Conservation (phyloP, 2,329 filamentous ascomycete species). For the Claviceps humidiphila region DNA sequence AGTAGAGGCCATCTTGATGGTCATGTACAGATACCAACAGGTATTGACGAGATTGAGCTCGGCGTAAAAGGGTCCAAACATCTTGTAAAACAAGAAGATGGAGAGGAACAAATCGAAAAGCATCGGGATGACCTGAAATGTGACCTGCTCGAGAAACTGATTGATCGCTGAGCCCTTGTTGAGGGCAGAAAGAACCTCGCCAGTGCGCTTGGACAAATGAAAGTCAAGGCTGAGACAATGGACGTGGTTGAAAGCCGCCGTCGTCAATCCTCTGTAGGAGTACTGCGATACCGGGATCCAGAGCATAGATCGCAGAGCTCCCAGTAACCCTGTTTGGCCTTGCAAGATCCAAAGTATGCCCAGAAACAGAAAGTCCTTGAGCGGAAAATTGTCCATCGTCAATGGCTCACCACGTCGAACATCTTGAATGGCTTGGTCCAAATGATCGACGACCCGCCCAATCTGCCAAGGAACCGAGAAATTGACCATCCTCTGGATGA, state of each 20-base stretch:
- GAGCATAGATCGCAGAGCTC: slow-evolving; percentile 66
- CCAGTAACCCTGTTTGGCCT: slow-evolving; percentile 76
- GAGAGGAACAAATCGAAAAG: slow-evolving; percentile 78
- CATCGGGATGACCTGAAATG: slow-evolving; percentile 93
- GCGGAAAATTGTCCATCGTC: slow-evolving; percentile 21
- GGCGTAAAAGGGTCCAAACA: slow-evolving; percentile 59
- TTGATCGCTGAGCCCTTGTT: slow-evolving; percentile 97
- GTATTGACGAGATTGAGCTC: slow-evolving; percentile 82
- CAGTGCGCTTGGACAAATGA: slow-evolving; percentile 90
- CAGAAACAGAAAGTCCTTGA: slow-evolving; percentile 22
- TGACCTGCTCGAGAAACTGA: slow-evolving; percentile 89
- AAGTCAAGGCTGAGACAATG: slow-evolving; percentile 93
- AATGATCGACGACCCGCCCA: slow-evolving; percentile 61
- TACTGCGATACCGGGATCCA: slow-evolving; percentile 98
- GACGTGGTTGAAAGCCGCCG: slow-evolving; percentile 93
- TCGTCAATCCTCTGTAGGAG: slow-evolving; percentile 86
- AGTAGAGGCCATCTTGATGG: slow-evolving; percentile 89
- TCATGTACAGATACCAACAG: slow-evolving; percentile 93
- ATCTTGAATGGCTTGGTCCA: slow-evolving; percentile 41
- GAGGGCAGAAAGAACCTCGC: slow-evolving; percentile 86
- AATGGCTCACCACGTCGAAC: slow-evolving; percentile 26
- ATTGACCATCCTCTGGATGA: slow-evolving; percentile 74
- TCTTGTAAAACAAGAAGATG: slow-evolving; percentile 59
- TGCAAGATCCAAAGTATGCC: slow-evolving; percentile 74
- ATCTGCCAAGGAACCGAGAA: slow-evolving; percentile 74